phyloP scores from a whole-genome alignment of 805 yeast species.

The Saccharomycopsis capsularis region DNA sequence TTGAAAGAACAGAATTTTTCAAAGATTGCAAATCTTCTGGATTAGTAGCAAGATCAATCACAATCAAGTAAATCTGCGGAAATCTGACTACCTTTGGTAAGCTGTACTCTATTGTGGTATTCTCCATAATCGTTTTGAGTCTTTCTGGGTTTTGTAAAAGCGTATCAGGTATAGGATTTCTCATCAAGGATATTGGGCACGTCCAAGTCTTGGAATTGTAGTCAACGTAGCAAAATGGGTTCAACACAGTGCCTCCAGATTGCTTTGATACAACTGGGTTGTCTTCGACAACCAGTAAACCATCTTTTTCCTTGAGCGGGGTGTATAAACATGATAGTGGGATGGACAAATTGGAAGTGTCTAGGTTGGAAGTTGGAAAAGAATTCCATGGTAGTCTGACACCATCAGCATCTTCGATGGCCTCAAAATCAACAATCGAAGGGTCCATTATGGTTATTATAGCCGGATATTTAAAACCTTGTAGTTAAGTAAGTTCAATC shows the following conservation, averaged over 20 bases:
- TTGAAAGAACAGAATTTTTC: slow-evolving; percentile 41
- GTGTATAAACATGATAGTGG: slow-evolving; percentile 57
- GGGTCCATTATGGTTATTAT: background rate
- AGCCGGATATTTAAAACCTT: too few relatives aligned
- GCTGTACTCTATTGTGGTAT: slow-evolving; percentile 30
- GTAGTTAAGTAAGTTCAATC: too few relatives aligned
- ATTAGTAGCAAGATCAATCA: slow-evolving; percentile 17
- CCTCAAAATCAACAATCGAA: slow-evolving; percentile 41
- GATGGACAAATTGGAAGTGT: slow-evolving; percentile 49
- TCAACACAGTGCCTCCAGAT: slow-evolving; percentile 45
- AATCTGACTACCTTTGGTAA: slow-evolving; percentile 25
- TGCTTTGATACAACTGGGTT: slow-evolving; percentile 40
- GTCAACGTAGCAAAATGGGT: slow-evolving; percentile 51
- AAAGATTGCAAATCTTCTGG: slow-evolving; percentile 43
- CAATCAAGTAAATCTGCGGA: slow-evolving; percentile 19
- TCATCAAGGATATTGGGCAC: slow-evolving; percentile 46
- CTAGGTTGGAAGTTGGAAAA: slow-evolving; percentile 53
- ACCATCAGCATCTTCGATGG: slow-evolving; percentile 55
- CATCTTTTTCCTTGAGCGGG: slow-evolving; percentile 47
- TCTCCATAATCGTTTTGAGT: slow-evolving; percentile 26
- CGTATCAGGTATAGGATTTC: slow-evolving; percentile 49
- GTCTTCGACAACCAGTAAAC: slow-evolving; percentile 44
- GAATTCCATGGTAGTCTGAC: slow-evolving; percentile 72
- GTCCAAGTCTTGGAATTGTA: slow-evolving; percentile 46
- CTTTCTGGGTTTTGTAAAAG: slow-evolving; percentile 34